A percentile compares a stretch with the other conserved stretches of the same genome.
Evolutionary conservation across 306 rosid genomes (phyloP).

Genomic region (Acmispon strigosus): DNA sequence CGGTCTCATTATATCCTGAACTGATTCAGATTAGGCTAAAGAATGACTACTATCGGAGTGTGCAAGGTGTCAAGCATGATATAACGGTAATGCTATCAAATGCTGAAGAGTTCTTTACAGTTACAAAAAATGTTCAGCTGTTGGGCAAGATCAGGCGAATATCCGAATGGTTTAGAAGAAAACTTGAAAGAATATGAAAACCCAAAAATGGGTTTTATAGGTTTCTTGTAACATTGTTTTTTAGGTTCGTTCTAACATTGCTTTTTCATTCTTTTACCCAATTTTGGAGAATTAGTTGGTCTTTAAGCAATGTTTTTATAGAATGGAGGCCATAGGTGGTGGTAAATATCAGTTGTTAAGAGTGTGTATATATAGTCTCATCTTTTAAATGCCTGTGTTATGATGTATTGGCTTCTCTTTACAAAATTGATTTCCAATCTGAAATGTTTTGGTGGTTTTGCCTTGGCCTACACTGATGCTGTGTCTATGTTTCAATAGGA

Average conservation of each 20-base stretch:
- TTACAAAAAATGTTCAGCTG: constrained; percentile 24
- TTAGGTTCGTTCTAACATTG: constrained; percentile 1
- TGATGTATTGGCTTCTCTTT: background rate
- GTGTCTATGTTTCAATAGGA: too few relatives aligned
- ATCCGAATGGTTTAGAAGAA: constrained; percentile 46
- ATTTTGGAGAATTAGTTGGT: constrained; percentile 26
- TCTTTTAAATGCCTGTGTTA: background rate
- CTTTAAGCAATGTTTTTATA: constrained; percentile 16
- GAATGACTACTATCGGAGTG: constrained; percentile 63
- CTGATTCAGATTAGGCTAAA: constrained; percentile 49
- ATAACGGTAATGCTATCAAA: constrained; percentile 52
- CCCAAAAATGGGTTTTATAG: constrained; percentile 16
- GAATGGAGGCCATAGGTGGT: constrained; percentile 27
- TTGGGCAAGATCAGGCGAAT: constrained; percentile 31
- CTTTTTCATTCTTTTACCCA: constrained; percentile 36
- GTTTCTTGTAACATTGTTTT: constrained; percentile 26
- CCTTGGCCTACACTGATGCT: too few relatives aligned
- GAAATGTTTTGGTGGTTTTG: background rate
- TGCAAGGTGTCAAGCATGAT: constrained; percentile 69
- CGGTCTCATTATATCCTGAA: constrained; percentile 61
- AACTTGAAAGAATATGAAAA: constrained; percentile 50
- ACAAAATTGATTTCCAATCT: background rate
- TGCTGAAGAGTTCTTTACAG: constrained; percentile 34
- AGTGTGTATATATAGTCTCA: constrained; percentile 5
- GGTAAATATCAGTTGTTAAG: constrained; percentile 17